phyloP scores from a whole-genome alignment of 2,329 filamentous ascomycete genomes.

The Talaromyces sp. region DNA sequence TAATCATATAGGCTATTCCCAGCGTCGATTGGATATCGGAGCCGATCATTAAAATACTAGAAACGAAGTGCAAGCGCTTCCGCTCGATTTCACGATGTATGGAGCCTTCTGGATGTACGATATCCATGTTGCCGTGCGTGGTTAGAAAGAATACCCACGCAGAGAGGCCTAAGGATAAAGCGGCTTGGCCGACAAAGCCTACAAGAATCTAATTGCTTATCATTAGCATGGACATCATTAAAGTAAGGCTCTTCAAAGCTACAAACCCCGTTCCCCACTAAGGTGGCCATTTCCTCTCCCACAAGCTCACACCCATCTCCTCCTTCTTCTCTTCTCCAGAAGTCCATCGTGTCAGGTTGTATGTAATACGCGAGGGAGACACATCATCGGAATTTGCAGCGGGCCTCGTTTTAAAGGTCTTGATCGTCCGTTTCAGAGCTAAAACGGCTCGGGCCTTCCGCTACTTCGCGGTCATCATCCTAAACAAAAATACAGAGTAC shows the following conservation, averaged over 20 bases:
- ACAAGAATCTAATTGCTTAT: constrained; percentile 22
- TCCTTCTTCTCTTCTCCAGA: constrained; percentile 51
- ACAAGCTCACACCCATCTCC: constrained; percentile 48
- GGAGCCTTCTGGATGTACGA: constrained; percentile 22
- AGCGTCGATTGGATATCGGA: constrained; percentile 31
- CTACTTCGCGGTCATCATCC: no score
- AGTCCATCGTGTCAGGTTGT: constrained; percentile 30
- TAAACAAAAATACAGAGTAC: no score
- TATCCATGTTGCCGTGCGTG: constrained; percentile 22
- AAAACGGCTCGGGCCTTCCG: not conserved
- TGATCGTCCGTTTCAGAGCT: not conserved
- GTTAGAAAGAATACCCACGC: constrained; percentile 32
- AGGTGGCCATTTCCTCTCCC: constrained; percentile 24
- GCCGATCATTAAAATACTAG: constrained; percentile 30
- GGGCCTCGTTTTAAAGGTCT: not conserved
- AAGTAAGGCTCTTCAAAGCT: not conserved
- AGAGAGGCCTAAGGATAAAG: constrained; percentile 23
- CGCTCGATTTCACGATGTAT: constrained; percentile 23
- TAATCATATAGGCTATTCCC: constrained; percentile 29
- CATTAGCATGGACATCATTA: not conserved
- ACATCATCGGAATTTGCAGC: not conserved
- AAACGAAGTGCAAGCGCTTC: constrained; percentile 28
- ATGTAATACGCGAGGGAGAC: not conserved
- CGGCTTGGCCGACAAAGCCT: constrained; percentile 27
- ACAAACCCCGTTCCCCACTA: constrained; percentile 30